Base-by-base conservation (phyloP, 345 rosid genomes). In the Pugionium dolabratum region DNA sequence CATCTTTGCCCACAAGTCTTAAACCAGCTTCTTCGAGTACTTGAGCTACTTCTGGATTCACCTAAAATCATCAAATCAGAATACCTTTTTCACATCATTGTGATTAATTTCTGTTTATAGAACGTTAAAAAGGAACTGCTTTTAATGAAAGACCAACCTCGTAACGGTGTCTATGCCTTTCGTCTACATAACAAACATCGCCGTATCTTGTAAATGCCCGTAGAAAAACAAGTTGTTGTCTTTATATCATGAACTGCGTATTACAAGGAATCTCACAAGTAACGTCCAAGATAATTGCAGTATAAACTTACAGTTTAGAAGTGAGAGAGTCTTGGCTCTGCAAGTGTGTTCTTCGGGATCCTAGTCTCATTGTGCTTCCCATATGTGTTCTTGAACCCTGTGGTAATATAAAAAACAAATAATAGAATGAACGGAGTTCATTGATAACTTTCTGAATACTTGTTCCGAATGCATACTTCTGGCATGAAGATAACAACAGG, bases 281-380 rank as follows among this genome's bases (percentile, higher is more conserved):
- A 58, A 48, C 40, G 33, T 33, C 3, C 4, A 59, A n/a, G 59
- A 48, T 54, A 55, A 40, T 42, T 4, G 59, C 31, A 59, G 25
- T 36, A 0, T 9, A 9, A 27, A 47, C 89, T 52, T 84, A 93
- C 98, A 93, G 58, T 68, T 88, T 90, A 32, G 97, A 90, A 73
- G 97, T 78, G 62, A 86, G 67, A 73, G 95, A 86, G 79, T 90
- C 86, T 64, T 67, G 78, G 43, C 75, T 82, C 78, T 84, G 80
- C 64, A 93, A 80, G 40, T 81, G 78, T 11, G 98, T 93, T 75
- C 78, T 85, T 66, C 98, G 91, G 45, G 95, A 86, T 75, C 98
- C 98, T 54, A 90, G 76, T 70, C 98, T 85, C 99, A 93, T 90
- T 58, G 98, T 93, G 70, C 96, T 92, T 78, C 98, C 98, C 98